A percentile compares a stretch with the other conserved stretches of the same genome.
Evolutionary conservation across 495 filamentous ascomycete species (phyloP).

Genomic region (Xylaria curta): DNA sequence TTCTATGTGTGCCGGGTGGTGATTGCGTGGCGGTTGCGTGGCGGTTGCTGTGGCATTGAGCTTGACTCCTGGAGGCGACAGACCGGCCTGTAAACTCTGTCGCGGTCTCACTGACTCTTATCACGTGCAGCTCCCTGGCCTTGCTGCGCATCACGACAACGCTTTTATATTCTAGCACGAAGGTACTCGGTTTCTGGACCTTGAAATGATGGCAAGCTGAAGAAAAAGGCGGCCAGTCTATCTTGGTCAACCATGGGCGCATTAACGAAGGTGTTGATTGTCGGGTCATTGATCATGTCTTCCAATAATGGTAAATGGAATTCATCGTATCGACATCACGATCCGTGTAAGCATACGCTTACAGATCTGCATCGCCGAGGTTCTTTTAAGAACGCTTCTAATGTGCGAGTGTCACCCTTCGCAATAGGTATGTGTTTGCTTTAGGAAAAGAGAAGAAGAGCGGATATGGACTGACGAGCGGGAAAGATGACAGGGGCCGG

Average conservation of each 20-base stretch:
- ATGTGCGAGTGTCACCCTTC: not conserved
- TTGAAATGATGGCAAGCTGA: slow-evolving; percentile 7
- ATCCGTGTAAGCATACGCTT: not conserved
- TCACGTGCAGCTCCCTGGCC: too few species aligned
- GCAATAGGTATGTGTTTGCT: not conserved
- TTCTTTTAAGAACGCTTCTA: too few species aligned
- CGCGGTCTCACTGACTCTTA: too few species aligned
- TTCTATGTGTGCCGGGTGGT: too few species aligned
- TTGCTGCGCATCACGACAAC: not conserved
- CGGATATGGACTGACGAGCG: not conserved
- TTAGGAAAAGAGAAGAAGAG: not conserved
- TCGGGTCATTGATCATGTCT: not conserved
- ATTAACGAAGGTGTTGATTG: slow-evolving; percentile 1
- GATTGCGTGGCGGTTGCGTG: too few species aligned
- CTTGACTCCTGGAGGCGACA: too few species aligned
- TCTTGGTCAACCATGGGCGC: not conserved
- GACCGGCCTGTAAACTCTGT: too few species aligned
- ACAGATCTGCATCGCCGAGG: not conserved
- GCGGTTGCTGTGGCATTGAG: too few species aligned
- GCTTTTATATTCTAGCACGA: not conserved
- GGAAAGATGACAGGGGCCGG: too few species aligned
- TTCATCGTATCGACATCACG: slow-evolving; percentile 1
- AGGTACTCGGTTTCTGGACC: not conserved
- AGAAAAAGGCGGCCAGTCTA: slow-evolving; percentile 7
- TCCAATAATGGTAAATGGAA: slow-evolving; percentile 1